phyloP scores from a whole-genome alignment of 306 rosid genomes.

The Citrullus mucosospermus region DNA sequence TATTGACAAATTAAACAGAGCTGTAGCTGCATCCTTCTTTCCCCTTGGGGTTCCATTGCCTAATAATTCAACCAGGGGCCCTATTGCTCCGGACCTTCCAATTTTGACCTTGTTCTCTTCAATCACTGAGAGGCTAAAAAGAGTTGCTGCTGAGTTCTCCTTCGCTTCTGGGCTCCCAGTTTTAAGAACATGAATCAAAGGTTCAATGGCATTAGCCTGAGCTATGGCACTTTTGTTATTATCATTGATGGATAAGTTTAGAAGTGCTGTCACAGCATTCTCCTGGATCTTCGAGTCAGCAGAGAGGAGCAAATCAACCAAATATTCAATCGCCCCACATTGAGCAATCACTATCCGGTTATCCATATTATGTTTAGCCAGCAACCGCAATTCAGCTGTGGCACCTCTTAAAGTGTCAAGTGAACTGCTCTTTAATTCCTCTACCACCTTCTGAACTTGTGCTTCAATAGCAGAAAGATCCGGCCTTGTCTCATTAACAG shows the following conservation, averaged over 20 bases:
- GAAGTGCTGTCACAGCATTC: conserved; percentile 95
- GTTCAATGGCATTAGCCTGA: conserved; percentile 77
- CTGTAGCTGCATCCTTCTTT: conserved; percentile 98
- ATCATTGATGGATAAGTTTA: conserved; percentile 88
- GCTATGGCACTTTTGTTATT: conserved; percentile 88
- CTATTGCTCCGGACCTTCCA: conserved; percentile 88
- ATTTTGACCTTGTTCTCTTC: conserved; percentile 89
- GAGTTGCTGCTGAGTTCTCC: conserved; percentile 99
- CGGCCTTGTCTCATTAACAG: conserved; percentile 55
- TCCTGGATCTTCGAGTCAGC: conserved; percentile 62
- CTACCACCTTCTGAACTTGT: conserved; percentile 69
- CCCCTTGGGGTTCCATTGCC: conserved; percentile 97
- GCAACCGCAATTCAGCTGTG: conserved; percentile 62
- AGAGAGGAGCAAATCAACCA: conserved; percentile 69
- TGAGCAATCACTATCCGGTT: conserved; percentile 90
- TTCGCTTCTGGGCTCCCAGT: conserved; percentile 92
- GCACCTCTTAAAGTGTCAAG: conserved; percentile 69
- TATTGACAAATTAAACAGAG: conserved; percentile 90
- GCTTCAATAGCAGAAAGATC: conserved; percentile 87
- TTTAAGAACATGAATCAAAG: conserved; percentile 79
- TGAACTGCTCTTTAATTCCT: conserved; percentile 57
- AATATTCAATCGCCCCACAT: conserved; percentile 68
- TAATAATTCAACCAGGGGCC: conserved; percentile 88
- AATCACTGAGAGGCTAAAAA: conserved; percentile 93
- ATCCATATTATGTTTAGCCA: conserved; percentile 92